phyloP scores from a whole-genome alignment of 179 eudicot species.

The Heliamphora ciliata region DNA sequence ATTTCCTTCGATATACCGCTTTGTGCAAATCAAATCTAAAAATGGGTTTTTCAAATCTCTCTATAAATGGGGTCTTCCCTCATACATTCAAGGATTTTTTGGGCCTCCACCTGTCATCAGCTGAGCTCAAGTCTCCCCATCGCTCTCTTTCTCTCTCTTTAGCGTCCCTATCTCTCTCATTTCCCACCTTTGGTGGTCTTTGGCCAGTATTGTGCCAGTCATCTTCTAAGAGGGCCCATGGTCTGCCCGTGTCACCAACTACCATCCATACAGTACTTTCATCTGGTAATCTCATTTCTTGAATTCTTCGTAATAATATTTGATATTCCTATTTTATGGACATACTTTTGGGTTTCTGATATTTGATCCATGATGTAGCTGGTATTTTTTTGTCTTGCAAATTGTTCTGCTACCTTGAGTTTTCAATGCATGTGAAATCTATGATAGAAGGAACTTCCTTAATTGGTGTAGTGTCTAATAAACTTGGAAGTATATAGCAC shows the following conservation, averaged over 20 bases:
- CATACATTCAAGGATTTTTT: too few relatives aligned
- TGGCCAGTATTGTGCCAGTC: neutral
- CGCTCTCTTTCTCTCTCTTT: too few relatives aligned
- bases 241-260: too few relatives aligned
- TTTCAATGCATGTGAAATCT: neutral
- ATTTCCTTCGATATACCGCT: too few relatives aligned
- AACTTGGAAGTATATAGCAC: neutral
- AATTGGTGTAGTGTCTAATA: neutral
- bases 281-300: neutral
- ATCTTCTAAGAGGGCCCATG: neutral
- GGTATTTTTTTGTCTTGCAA: neutral
- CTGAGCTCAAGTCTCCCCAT: too few relatives aligned
- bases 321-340: neutral
- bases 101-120: too few relatives aligned
- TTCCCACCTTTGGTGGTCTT: neutral
- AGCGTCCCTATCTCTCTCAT: too few relatives aligned
- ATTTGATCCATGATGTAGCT: neutral
- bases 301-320: neutral
- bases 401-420: conserved; percentile 1
- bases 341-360: neutral
- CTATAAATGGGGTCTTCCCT: too few relatives aligned
- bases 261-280: neutral
- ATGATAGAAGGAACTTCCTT: neutral
- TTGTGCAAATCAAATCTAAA: too few relatives aligned
- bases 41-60: too few relatives aligned